A percentile compares a stretch with the other conserved stretches of the same genome.
Conservation (phyloP, 2,329 filamentous ascomycete genomes). For the Arthrobotrys musiformis region DNA sequence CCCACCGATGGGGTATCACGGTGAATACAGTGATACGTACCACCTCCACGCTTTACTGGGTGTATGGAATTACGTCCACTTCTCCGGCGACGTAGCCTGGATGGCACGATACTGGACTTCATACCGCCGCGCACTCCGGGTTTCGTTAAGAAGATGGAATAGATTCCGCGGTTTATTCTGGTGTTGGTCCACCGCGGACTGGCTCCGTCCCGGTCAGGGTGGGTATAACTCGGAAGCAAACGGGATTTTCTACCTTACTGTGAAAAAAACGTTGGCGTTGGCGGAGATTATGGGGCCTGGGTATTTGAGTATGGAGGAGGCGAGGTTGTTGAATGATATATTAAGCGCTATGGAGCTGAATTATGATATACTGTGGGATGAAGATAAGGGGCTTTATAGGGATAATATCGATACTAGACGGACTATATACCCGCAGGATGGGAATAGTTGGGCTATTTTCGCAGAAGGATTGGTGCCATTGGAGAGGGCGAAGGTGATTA, state of each 20-base stretch:
- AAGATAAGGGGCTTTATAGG: conserved; percentile 66
- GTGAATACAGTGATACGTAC: conserved; percentile 67
- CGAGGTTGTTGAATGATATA: conserved; percentile 59
- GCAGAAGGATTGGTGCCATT: conserved; percentile 21
- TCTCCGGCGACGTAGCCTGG: conserved; percentile 66
- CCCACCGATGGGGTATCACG: conserved; percentile 61
- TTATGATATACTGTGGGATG: conserved; percentile 67
- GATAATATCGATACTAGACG: conserved; percentile 66
- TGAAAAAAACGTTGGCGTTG: conserved; percentile 68
- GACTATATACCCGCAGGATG: conserved; percentile 71
- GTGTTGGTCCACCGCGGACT: conserved; percentile 67
- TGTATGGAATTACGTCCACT: conserved; percentile 70
- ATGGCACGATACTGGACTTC: conserved; percentile 61
- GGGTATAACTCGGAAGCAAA: conserved; percentile 68
- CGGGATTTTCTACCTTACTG: conserved; percentile 69
- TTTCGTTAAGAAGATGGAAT: conserved; percentile 59
- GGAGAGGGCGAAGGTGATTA: conserved; percentile 35
- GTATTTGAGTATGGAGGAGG: conserved; percentile 64
- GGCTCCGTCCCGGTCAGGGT: conserved; percentile 67
- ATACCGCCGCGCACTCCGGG: conserved; percentile 60
- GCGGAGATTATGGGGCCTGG: conserved; percentile 60
- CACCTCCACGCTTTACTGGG: conserved; percentile 71
- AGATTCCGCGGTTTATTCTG: conserved; percentile 65
- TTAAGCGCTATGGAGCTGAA: conserved; percentile 64
- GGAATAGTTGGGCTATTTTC: conserved; percentile 68